Evolutionary conservation across 2,329 filamentous ascomycete genomes (phyloP), one percentile per base, ranked within the genome.

Genomic region (Fusarium miscanthi): DNA sequence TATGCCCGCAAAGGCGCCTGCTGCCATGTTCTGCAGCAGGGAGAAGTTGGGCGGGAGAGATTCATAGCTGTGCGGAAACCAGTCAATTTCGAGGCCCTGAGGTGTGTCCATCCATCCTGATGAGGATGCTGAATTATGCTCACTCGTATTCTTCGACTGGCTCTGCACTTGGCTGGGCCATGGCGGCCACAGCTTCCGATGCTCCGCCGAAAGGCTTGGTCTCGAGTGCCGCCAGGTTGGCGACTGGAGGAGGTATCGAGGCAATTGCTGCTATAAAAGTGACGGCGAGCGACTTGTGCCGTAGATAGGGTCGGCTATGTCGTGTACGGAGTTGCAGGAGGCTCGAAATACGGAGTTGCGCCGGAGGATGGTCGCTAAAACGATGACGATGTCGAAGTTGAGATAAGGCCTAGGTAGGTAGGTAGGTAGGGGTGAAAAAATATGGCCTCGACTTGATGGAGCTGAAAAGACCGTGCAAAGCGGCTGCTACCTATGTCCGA

Each of bases 1-100:
- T 84, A 98, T 97, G 77, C 96, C 96, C 66, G 96, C 96, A 84
- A 98, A 98, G 76, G 96, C 96, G 82, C 96, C 96, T 62, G 96
- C 96, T 72, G 92, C 86, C 94, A 98, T 98, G 84, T 98, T 99
- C 81, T 96, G 94, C 74, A 92, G 85, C 80, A 98, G 88, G 77
- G 94, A 96, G 87, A 97, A 97, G 84, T 97, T 97, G 74, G 95
- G 93, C 73, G 95, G 95, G 64, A 99, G 90, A 74, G 92, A 91
- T 88, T 98, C 95, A 89, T 98, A 98, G 85, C 89, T 91, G 58
- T n/a, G 33, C 19, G 56, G 43, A 38, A 56, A 54, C 41, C 37
- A 19, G 46, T 67, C 61, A 72, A 69, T 61, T 57, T 56, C 35
- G 38, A 19, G 30, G 33, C 23, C 33, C 33, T n/a, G 19, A 14